Conservation (phyloP, 2,329 filamentous ascomycete genomes). For the Botrytis elliptica region DNA sequence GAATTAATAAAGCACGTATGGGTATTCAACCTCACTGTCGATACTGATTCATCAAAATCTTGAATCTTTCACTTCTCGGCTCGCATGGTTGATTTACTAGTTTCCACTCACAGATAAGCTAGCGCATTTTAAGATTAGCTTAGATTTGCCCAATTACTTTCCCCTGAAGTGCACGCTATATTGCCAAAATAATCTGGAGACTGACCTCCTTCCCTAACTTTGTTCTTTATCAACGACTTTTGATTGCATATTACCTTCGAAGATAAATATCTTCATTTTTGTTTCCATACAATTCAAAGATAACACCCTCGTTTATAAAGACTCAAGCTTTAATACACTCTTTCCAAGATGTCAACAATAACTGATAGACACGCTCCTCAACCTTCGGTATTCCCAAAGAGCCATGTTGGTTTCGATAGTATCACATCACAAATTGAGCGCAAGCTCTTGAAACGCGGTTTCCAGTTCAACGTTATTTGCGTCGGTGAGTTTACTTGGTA, state of each 20-base stretch:
- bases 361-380: constrained; percentile 38
- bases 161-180: constrained; percentile 21
- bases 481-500: constrained; percentile 71
- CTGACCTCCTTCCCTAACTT: constrained; percentile 23
- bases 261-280: constrained; percentile 19
- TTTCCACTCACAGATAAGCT: constrained; percentile 19
- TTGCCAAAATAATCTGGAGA: constrained; percentile 24
- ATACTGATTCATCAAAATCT: constrained; percentile 7
- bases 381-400: constrained; percentile 71
- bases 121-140: constrained; percentile 18
- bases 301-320: constrained; percentile 6
- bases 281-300: constrained; percentile 6
- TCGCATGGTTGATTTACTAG: constrained; percentile 2
- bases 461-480: constrained; percentile 99
- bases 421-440: constrained; percentile 99
- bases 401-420: constrained; percentile 99
- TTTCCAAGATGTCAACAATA: constrained; percentile 38
- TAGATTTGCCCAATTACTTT: constrained; percentile 17
- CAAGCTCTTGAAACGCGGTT: constrained; percentile 98
- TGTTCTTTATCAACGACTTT: constrained; percentile 22
- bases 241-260: constrained; percentile 15
- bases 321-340: constrained; percentile 21
- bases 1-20: neutral
- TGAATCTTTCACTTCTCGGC: constrained; percentile 8
- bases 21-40: neutral